These are phyloP conservation scores for Nigrograna mackinnonii DNA, from an alignment of 2,329 filamentous ascomycete species.

Conservation along the genomic window DNA sequence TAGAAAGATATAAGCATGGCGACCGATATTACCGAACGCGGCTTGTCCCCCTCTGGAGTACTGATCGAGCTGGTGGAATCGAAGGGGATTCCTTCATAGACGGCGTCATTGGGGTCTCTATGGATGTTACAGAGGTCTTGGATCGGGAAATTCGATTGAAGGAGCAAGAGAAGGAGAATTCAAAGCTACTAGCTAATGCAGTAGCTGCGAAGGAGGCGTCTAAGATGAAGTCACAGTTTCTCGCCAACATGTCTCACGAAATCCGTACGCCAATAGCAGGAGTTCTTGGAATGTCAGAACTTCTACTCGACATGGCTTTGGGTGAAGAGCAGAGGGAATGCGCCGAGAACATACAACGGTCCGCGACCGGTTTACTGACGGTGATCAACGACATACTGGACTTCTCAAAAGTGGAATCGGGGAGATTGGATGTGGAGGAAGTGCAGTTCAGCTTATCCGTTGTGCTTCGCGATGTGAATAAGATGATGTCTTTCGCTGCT, in stretches of 20 bases:
- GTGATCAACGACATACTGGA: constrained; percentile 92
- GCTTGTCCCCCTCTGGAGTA: constrained; percentile 67
- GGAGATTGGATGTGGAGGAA: constrained; percentile 76
- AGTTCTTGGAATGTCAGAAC: constrained; percentile 78
- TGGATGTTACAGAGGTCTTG: constrained; percentile 77
- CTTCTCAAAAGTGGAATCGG: constrained; percentile 84
- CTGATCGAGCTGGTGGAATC: constrained; percentile 56
- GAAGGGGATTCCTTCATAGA: constrained; percentile 61
- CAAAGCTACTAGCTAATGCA: constrained; percentile 72
- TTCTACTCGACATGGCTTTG: constrained; percentile 70
- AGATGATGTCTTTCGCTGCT: constrained; percentile 86
- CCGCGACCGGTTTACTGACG: constrained; percentile 78
- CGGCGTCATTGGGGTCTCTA: constrained; percentile 77
- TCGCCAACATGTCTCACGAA: constrained; percentile 83
- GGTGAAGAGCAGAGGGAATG: constrained; percentile 74
- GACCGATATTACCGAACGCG: constrained; percentile 72
- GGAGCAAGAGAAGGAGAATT: constrained; percentile 69
- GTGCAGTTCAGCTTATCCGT: constrained; percentile 77
- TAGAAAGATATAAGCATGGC: constrained; percentile 63
- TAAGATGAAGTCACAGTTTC: constrained; percentile 77
- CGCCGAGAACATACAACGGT: constrained; percentile 77
- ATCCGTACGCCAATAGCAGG: constrained; percentile 79
- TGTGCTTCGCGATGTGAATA: constrained; percentile 77
- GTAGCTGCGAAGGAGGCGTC: constrained; percentile 80
- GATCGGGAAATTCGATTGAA: constrained; percentile 65